Evolutionary conservation across 352 stramenopile species (phyloP).

Genomic region (Detonula confervacea): DNA sequence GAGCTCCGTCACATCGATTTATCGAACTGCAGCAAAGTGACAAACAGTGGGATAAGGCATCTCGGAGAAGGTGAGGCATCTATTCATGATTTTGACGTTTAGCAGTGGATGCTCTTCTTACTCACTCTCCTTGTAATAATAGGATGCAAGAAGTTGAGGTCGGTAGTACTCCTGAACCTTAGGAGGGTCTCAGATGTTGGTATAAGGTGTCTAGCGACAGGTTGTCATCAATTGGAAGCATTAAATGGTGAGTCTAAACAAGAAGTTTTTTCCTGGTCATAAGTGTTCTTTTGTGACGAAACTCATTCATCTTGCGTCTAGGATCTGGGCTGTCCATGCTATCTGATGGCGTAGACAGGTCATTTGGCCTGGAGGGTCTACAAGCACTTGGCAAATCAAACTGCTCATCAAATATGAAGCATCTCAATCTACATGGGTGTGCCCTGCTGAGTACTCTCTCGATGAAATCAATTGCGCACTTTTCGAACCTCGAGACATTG

Average conservation of each 20-base stretch:
- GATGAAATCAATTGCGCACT: constrained; percentile 86
- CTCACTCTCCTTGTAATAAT: background rate
- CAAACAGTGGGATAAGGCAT: constrained; percentile 88
- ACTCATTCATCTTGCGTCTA: constrained; percentile 4
- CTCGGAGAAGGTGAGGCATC: constrained; percentile 84
- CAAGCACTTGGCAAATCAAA: constrained; percentile 86
- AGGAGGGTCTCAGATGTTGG: constrained; percentile 83
- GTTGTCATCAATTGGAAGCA: constrained; percentile 62
- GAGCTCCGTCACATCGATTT: constrained; percentile 89
- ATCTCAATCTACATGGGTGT: constrained; percentile 84
- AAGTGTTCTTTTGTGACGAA: background rate
- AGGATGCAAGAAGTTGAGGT: constrained; percentile 82
- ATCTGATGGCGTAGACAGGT: constrained; percentile 90
- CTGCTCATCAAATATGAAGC: constrained; percentile 53
- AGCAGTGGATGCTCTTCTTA: background rate
- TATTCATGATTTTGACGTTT: background rate
- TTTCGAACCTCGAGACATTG: constrained; percentile 81
- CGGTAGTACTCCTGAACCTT: constrained; percentile 84
- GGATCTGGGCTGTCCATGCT: constrained; percentile 88
- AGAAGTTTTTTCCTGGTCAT: background rate
- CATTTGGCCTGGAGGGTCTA: constrained; percentile 92
- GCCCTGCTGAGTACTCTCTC: constrained; percentile 88
- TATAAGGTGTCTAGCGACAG: constrained; percentile 64
- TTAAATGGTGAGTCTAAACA: constrained; percentile 70
- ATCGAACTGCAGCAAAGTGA: constrained; percentile 88